Evolutionary conservation across 73 alveolate species (phyloP), one percentile per base, ranked within the genome.

Genomic region (Stentor roeselii): DNA sequence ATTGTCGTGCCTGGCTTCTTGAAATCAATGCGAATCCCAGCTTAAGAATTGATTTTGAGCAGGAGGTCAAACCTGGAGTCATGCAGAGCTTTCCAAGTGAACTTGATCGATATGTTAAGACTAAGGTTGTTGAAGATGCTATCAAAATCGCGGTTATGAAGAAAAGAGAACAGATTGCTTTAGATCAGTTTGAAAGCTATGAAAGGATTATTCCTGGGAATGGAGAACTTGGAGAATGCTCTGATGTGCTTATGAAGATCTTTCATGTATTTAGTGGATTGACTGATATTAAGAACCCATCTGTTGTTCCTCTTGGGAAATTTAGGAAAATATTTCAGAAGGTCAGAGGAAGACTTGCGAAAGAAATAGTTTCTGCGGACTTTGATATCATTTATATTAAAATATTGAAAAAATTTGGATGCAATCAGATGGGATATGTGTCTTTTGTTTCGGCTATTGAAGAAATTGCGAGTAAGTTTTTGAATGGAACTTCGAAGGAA

Each of bases 21-120:
- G 99, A 96, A 82, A 85, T 91, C 1, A 95, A 96, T 85, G 90
- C 95, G 27, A 93, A 95, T 86, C 99, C 99, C 3, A 75, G 92
- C 60, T 82, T 96, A 31, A 87, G 82, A 42, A 90, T 91, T 14
- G 95, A 93, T 39, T 88, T 86, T 38, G 96, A 93, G 82, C 78
- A 82, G 2, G 86, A 82, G 38, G 39, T 50, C 35, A 82, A 87
- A 11, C 67, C 67, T 50, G 67, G 67, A 21, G 67, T 6, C 86
- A 93, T 27, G 90, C 86, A 3, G 91, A 93, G 87, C 60, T 83
- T 21, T 80, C 87, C 59, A 67, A 67, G 34, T 93, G 67, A 90
- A 75, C 87, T 93, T 1, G 98, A 93, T 80, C 80, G 82, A 58
- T 88, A 91, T 84, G 93, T 93, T 36, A 93, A 93, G 39, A 67